Conservation (phyloP, 345 rosid species). For the Arabidopsis thaliana region DNA sequence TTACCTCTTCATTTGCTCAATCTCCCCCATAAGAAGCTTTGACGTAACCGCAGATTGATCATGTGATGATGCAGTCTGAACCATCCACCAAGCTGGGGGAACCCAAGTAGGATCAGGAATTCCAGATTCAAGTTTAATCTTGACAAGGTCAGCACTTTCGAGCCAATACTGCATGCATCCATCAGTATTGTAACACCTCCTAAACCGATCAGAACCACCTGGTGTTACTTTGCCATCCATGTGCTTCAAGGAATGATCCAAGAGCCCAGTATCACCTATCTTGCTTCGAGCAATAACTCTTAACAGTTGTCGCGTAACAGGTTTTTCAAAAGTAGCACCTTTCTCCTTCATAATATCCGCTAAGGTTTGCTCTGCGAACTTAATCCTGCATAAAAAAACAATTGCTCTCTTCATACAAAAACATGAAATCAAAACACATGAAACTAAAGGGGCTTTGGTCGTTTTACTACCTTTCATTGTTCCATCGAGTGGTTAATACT, state of each 20-base stretch:
- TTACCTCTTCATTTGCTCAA: slow-evolving; percentile 65
- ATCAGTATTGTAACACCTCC: slow-evolving; percentile 81
- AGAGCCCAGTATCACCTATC: slow-evolving; percentile 93
- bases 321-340: slow-evolving; percentile 72
- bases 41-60: slow-evolving; percentile 55
- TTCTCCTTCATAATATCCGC: slow-evolving; percentile 73
- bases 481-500: slow-evolving; percentile 58
- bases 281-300: slow-evolving; percentile 67
- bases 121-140: slow-evolving; percentile 69
- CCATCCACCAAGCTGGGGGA: slow-evolving; percentile 68
- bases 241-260: slow-evolving; percentile 94
- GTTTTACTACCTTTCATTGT: slow-evolving; percentile 61
- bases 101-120: slow-evolving; percentile 61
- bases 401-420: background rate
- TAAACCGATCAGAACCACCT: slow-evolving; percentile 75
- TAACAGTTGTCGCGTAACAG: slow-evolving; percentile 64
- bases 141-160: slow-evolving; percentile 76
- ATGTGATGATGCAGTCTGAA: slow-evolving; percentile 45
- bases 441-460: slow-evolving; percentile 6
- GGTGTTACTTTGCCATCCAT: slow-evolving; percentile 89
- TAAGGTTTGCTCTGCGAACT: slow-evolving; percentile 65
- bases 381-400: slow-evolving; percentile 57
- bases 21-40: slow-evolving; percentile 59
- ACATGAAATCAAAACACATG: slow-evolving; percentile 8
- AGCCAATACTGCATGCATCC: slow-evolving; percentile 94